Percentiles rank a stretch among this genome's conserved stretches.
phyloP scores from a whole-genome alignment of 129 eudicot genomes.

The Calendula officinalis region DNA sequence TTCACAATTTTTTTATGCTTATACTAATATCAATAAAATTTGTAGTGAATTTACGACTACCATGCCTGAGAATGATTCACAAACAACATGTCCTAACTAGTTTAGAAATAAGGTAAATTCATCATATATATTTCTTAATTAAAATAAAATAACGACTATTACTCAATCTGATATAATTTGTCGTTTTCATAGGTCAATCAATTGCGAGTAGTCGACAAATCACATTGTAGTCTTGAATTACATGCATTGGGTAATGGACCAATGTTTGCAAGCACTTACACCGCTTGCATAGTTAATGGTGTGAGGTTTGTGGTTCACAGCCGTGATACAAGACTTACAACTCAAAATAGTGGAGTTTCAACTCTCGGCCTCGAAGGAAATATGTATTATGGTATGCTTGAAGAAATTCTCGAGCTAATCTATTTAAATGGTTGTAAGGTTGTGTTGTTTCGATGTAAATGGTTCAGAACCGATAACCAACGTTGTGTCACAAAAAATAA shows the following conservation, averaged over 20 bases:
- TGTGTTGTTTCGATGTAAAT: not conserved
- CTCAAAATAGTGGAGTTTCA: not conserved
- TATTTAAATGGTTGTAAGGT: not conserved
- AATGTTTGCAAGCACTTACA: not conserved
- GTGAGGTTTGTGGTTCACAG: not conserved
- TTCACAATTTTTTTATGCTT: not conserved
- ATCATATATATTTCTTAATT: not conserved
- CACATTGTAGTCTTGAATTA: not conserved
- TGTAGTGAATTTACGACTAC: not conserved
- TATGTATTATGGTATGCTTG: not conserved
- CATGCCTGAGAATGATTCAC: not conserved
- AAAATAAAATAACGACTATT: not conserved
- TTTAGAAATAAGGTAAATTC: not conserved
- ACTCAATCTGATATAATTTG: not conserved
- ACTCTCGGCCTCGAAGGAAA: not conserved
- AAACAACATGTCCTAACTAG: not conserved
- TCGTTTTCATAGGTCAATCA: not conserved
- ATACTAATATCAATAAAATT: not conserved
- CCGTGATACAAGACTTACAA: not conserved
- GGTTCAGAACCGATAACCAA: constrained; percentile 1
- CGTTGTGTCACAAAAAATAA: not conserved
- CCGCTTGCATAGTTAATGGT: constrained; percentile 3
- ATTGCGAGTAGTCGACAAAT: not conserved
- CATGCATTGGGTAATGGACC: not conserved
- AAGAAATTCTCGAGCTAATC: not conserved